A percentile compares a stretch with the other conserved stretches of the same genome.
Conservation (phyloP, 176 grass and related monocot genomes). For the Oryza meyeriana region DNA sequence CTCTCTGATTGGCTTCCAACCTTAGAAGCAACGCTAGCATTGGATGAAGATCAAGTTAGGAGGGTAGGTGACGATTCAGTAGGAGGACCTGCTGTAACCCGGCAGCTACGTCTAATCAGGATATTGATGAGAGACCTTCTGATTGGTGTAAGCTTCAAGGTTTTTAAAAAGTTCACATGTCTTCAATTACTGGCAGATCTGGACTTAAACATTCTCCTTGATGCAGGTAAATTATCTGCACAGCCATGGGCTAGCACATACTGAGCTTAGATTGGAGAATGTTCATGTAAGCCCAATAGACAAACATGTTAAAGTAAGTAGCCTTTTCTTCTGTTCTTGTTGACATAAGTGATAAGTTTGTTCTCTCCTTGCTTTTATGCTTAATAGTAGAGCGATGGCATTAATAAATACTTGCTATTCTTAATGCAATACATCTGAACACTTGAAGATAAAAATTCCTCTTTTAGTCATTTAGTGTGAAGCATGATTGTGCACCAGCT, state of each 20-base stretch:
- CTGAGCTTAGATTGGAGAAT: conserved; percentile 86
- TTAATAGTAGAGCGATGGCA: background rate
- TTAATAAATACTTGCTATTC: background rate
- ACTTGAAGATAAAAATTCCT: background rate
- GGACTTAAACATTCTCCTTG: conserved; percentile 11
- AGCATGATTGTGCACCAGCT: conserved; percentile 9
- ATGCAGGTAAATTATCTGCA: conserved; percentile 96
- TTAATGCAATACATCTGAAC: background rate
- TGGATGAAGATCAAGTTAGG: conserved; percentile 81
- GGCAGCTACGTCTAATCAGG: conserved; percentile 72
- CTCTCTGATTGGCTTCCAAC: conserved; percentile 90
- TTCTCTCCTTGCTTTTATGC: conserved; percentile 18
- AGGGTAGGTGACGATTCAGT: conserved; percentile 82
- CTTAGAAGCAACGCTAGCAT: conserved; percentile 79
- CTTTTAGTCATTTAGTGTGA: conserved; percentile 7
- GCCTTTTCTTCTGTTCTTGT: conserved; percentile 12
- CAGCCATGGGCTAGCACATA: conserved; percentile 94
- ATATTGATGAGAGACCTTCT: conserved; percentile 99
- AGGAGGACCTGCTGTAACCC: conserved; percentile 80
- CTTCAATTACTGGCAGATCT: background rate
- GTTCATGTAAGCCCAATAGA: conserved; percentile 95
- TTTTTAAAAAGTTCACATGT: background rate
- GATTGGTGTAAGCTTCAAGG: conserved; percentile 74
- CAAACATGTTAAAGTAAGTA: conserved; percentile 88
- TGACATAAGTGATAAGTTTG: background rate